Percentiles rank a stretch among this genome's conserved stretches.
Evolutionary conservation across 1,284 basidiomycete genomes (phyloP).

Genomic region (Porogramme epimiltina): DNA sequence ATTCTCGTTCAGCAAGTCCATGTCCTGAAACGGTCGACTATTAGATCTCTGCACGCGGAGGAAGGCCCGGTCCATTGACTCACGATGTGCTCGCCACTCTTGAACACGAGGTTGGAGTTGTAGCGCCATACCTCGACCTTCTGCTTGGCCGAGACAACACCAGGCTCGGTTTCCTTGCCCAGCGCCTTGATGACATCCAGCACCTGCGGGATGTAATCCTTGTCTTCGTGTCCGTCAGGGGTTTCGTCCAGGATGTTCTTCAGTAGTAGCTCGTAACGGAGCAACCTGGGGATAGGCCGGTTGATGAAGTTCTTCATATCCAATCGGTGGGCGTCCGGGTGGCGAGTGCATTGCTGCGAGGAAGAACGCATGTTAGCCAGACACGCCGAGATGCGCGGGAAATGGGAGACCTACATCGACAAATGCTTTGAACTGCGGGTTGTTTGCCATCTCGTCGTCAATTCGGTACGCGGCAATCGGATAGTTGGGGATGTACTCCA

Average conservation of each 20-base stretch:
- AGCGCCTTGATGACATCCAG: constrained; percentile 85
- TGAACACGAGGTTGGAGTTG: constrained; percentile 79
- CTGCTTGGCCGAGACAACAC: constrained; percentile 79
- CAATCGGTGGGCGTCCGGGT: constrained; percentile 74
- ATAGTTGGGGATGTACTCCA: constrained; percentile 92
- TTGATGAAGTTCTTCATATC: constrained; percentile 91
- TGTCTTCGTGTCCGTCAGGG: constrained; percentile 75
- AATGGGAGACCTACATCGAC: constrained; percentile 62
- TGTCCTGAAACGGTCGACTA: constrained; percentile 53
- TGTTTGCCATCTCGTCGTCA: constrained; percentile 84
- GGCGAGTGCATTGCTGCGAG: constrained; percentile 64
- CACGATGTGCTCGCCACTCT: constrained; percentile 77
- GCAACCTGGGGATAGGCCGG: constrained; percentile 84
- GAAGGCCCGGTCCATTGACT: constrained; percentile 32
- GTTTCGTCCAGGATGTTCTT: constrained; percentile 78
- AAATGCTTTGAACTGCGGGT: constrained; percentile 80
- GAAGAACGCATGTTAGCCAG: background rate
- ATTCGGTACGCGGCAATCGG: constrained; percentile 92
- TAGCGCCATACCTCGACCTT: constrained; percentile 88
- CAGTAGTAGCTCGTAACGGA: constrained; percentile 88
- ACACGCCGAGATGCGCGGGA: too few species aligned
- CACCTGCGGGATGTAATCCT: constrained; percentile 77
- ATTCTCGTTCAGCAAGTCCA: constrained; percentile 84
- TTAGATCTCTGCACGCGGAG: too few species aligned
- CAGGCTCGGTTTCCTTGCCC: constrained; percentile 84